Base-by-base conservation (phyloP, 2,329 filamentous ascomycete genomes). In the Nemania bipapillata region DNA sequence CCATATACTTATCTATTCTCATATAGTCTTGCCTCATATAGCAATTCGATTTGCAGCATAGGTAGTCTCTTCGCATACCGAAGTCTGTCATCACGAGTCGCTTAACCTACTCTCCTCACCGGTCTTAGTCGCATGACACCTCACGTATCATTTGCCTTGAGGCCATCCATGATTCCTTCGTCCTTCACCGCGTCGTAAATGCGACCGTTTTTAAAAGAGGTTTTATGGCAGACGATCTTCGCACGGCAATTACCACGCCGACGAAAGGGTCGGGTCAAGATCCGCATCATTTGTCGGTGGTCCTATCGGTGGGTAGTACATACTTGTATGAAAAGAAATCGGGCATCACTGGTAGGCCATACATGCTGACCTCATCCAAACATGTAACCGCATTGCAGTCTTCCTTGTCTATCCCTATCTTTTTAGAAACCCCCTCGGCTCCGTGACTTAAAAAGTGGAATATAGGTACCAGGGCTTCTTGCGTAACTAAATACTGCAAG, bases 91-190 rank as follows among this genome's bases (percentile, higher is more conserved):
- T 15, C 15, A 47, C 57, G 40, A 52, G 45, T 17, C 30, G 12
- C 20, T 35, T 32, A n/a, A n/a, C n/a, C n/a, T 28, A 35, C 35
- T 58, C 35, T 32, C 28, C 50, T 40, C 32, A n/a, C 1, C n/a
- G 24, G 40, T 42, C 26, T 32, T 32, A n/a, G 37, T 55, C 4
- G 9, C n/a, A 17, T 54, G 5, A 32, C 22, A 32, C 22, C n/a
- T 22, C 12, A 55, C 50, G n/a, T 65, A 56, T 49, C 50, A 52
- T 35, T 42, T 50, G 26, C 32, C 28, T 50, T 55, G 15, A 53
- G 28, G 35, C 45, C 37, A 53, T 42, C 32, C 12, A 24, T 5
- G 12, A 20, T n/a, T 24, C 17, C 4, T 54, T 17, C 17, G 9
- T 57, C 24, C 17, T n/a, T 66, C 49, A 22, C 24, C 37, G 28